These are phyloP conservation scores for Malassezia japonica DNA, from an alignment of 1,284 basidiomycete genomes.

Conservation along the genomic window DNA sequence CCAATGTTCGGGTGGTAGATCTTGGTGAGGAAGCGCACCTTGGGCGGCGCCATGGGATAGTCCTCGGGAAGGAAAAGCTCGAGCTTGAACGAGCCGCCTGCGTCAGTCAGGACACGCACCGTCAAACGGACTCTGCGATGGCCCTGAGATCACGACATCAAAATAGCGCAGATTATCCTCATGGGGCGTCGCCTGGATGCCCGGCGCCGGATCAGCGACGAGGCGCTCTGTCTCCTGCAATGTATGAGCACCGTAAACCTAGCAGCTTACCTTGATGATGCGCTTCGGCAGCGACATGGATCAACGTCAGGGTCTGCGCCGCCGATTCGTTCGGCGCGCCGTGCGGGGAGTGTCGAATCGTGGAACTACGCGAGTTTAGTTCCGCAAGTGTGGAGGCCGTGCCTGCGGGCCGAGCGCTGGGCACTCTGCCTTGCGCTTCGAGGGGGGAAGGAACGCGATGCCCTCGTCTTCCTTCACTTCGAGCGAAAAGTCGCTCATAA, in stretches of 20 bases:
- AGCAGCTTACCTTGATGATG: constrained; percentile 41
- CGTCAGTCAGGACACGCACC: constrained; percentile 19
- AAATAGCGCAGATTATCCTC: constrained; percentile 98
- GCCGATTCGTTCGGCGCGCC: not conserved
- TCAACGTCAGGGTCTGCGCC: not conserved
- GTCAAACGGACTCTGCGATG: constrained; percentile 84
- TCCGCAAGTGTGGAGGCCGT: not conserved
- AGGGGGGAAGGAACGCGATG: too few relatives aligned
- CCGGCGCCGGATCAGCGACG: constrained; percentile 86
- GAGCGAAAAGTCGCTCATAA: constrained; percentile 44
- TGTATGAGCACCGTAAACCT: not conserved
- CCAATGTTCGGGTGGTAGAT: constrained; percentile 99
- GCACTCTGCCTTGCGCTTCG: too few relatives aligned
- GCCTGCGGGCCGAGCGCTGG: too few relatives aligned
- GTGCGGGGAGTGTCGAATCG: not conserved
- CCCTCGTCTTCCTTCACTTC: constrained; percentile 43
- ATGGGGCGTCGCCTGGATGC: constrained; percentile 83
- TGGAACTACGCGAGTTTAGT: too few relatives aligned
- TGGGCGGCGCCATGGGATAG: constrained; percentile 97
- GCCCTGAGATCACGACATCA: constrained; percentile 91
- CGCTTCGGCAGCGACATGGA: constrained; percentile 43
- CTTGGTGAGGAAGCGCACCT: constrained; percentile 96
- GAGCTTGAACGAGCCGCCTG: constrained; percentile 71
- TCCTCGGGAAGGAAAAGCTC: constrained; percentile 97
- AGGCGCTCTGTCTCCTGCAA: constrained; percentile 88